phyloP scores from a whole-genome alignment of 1,139 yeast species.

The Magnusiomyces paraingens region DNA sequence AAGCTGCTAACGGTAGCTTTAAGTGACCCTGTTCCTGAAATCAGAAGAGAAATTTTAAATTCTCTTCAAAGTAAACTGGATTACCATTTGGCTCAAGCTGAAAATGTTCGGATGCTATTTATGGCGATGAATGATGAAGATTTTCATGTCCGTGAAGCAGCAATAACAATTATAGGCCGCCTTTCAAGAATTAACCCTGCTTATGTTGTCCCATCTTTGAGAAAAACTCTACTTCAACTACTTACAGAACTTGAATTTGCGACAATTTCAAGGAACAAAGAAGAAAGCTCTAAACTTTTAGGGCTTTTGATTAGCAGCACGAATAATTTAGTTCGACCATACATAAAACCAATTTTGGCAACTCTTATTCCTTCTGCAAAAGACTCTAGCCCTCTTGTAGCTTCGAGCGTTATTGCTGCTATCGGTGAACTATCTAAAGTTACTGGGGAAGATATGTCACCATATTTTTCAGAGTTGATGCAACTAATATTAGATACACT shows the following conservation, averaged over 20 bases:
- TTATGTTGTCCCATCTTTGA: constrained; percentile 83
- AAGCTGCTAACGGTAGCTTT: constrained; percentile 76
- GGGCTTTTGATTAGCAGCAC: constrained; percentile 73
- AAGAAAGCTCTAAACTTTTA: constrained; percentile 75
- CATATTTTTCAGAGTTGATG: constrained; percentile 71
- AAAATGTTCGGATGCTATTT: constrained; percentile 74
- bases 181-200: constrained; percentile 88
- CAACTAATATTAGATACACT: constrained; percentile 81
- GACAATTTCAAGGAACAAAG: constrained; percentile 65
- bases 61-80: constrained; percentile 74
- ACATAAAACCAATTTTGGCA: constrained; percentile 82
- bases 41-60: constrained; percentile 69
- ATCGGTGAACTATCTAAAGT: constrained; percentile 85
- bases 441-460: constrained; percentile 77
- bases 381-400: constrained; percentile 66
- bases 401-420: constrained; percentile 81
- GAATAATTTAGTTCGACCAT: constrained; percentile 75
- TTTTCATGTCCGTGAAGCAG: constrained; percentile 74
- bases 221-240: constrained; percentile 80
- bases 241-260: constrained; percentile 82
- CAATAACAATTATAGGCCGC: constrained; percentile 75
- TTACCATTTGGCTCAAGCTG: constrained; percentile 91
- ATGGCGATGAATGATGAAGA: constrained; percentile 90
- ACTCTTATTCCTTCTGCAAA: constrained; percentile 72
- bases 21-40: constrained; percentile 85